Evolutionary conservation across 2,329 filamentous ascomycete species (phyloP).

Genomic region (Tolypocladium ovalisporum): DNA sequence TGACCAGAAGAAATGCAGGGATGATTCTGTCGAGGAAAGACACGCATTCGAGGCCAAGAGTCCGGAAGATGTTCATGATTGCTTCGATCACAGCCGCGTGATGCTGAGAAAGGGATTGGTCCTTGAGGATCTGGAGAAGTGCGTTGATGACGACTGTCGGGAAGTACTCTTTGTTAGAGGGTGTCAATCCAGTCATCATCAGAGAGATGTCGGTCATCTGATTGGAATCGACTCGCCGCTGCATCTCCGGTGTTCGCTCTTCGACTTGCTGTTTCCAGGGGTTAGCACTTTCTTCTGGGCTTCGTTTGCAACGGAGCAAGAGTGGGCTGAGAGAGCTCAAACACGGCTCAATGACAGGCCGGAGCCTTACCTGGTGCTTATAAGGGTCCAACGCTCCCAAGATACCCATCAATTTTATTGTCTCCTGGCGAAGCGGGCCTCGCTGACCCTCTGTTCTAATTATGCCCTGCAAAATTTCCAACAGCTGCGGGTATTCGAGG

Average conservation of each 20-base stretch:
- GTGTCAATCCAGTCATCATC: slow-evolving; percentile 95
- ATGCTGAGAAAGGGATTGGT: slow-evolving; percentile 79
- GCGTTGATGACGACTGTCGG: slow-evolving; percentile 97
- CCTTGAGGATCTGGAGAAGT: slow-evolving; percentile 81
- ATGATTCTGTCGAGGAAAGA: slow-evolving; percentile 90
- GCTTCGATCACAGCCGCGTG: slow-evolving; percentile 93
- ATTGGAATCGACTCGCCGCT: slow-evolving; percentile 51
- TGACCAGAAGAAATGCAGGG: slow-evolving; percentile 84
- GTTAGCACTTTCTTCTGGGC: slow-evolving; percentile 1
- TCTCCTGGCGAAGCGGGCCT: slow-evolving; percentile 78
- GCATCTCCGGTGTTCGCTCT: slow-evolving; percentile 75
- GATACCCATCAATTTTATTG: slow-evolving; percentile 93
- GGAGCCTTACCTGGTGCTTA: slow-evolving; percentile 59
- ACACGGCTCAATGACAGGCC: neutral
- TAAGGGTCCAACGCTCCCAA: slow-evolving; percentile 92
- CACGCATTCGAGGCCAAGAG: slow-evolving; percentile 89
- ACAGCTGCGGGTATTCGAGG: slow-evolving; percentile 83
- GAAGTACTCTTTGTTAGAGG: slow-evolving; percentile 96
- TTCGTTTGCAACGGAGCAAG: too few relatives aligned
- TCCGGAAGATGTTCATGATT: slow-evolving; percentile 98
- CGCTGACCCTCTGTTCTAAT: slow-evolving; percentile 83
- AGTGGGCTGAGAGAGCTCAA: neutral
- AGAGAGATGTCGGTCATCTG: slow-evolving; percentile 85
- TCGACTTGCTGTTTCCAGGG: slow-evolving; percentile 54
- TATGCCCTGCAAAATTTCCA: slow-evolving; percentile 87